Base-by-base conservation (phyloP, 139 green algal genomes). In the Yamagishiella unicocca region DNA sequence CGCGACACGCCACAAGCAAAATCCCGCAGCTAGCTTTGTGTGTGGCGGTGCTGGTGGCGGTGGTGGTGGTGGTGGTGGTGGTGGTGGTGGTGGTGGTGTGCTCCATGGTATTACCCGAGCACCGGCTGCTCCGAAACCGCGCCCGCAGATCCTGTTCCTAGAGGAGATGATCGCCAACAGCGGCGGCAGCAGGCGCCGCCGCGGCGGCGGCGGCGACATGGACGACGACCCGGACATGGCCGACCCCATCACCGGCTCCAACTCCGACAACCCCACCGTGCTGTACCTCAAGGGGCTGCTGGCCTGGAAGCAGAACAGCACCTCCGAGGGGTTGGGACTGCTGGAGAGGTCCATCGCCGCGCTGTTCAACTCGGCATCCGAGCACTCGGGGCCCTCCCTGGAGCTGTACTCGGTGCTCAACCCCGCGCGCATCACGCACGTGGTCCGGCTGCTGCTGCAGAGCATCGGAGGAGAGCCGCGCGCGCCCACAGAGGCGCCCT, bases 401-500 rank as follows among this genome's bases (percentile, higher is more conserved):
- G 88, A 85, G 0, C 88, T 92, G 87, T 89, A 81, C 42, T 50
- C 53, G 2, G 76, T 67, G 25, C 88, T 97, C 27, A 90, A 94
- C 83, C 92, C 92, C 31, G 73, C 79, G 10, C 85, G 93, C 58
- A 73, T 96, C 50, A 86, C 94, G 4, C 64, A 90, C 19, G 83
- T 94, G 43, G 89, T 94, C 71, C 82, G 88, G 14, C 76, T 95
- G 75, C 90, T 95, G 83, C 87, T 97, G 42, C 45, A 70, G 62
- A 78, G 72, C 29, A 45, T 89, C 1, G 90, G 92, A 0, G 85
- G 80, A 0, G 90, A 95, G 42, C 94, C 95, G 25, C 88, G 90
- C 3, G 73, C 88, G 22, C 82, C 89, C 22, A 92, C 84, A 7
- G 92, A 95, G 86, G 85, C 92, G 58, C 88, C 90, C 0, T 93